Conservation (phyloP, 192 early-diverging fungal genomes). For the Diversispora epigaea region DNA sequence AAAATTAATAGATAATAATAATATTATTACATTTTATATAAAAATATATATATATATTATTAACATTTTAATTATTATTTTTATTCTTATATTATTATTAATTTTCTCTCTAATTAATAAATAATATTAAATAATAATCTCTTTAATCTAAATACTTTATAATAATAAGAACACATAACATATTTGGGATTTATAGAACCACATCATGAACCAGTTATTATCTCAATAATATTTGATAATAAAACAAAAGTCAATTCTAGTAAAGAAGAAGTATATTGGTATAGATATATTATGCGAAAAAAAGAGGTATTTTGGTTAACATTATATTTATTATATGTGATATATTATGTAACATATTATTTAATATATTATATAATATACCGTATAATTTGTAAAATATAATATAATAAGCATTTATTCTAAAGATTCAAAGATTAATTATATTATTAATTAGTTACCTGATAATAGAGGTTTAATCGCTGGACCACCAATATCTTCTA, state of each 20-base stretch:
- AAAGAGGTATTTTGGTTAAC: neutral
- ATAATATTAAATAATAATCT: too few species aligned
- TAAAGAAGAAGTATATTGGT: slow-evolving; percentile 3
- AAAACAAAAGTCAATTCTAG: neutral
- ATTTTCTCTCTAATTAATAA: neutral
- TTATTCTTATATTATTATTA: neutral
- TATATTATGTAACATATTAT: too few species aligned
- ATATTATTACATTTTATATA: too few species aligned
- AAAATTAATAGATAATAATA: neutral
- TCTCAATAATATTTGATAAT: slow-evolving; percentile 53
- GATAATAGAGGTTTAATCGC: neutral
- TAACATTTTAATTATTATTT: neutral
- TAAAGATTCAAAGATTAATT: too few species aligned
- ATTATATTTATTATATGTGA: too few species aligned
- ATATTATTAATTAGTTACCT: neutral
- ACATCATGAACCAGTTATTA: slow-evolving; percentile 51
- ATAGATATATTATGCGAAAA: slow-evolving; percentile 10
- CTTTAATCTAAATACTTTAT: neutral
- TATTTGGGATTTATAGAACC: slow-evolving; percentile 50
- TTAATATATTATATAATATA: too few species aligned
- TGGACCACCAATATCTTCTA: neutral
- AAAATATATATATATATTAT: neutral
- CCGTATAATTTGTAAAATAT: too few species aligned
- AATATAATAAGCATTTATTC: too few species aligned
- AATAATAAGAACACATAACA: slow-evolving; percentile 37